Percentiles rank a stretch among this genome's conserved stretches.
Evolutionary conservation across 1,139 yeast genomes (phyloP).

Genomic region (Geotrichum klebahnii): DNA sequence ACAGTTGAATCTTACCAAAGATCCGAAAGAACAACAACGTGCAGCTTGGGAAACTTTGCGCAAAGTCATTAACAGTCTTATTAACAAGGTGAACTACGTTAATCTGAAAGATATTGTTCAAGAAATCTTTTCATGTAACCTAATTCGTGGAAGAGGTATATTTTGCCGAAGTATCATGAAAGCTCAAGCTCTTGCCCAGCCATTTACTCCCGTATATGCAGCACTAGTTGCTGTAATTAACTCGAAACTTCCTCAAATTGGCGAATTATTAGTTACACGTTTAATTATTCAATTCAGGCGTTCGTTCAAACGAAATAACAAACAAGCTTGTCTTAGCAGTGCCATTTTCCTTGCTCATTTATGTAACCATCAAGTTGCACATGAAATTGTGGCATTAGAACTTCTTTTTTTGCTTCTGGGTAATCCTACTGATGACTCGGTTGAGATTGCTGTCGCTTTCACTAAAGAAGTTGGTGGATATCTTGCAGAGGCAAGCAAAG

Average conservation of each 20-base stretch:
- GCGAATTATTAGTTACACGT: constrained; percentile 54
- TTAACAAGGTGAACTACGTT: constrained; percentile 46
- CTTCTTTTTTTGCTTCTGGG: constrained; percentile 56
- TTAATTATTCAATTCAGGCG: constrained; percentile 58
- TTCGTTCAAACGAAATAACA: constrained; percentile 50
- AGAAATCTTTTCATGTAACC: constrained; percentile 52
- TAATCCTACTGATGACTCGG: constrained; percentile 51
- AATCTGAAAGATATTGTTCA: constrained; percentile 50
- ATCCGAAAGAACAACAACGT: constrained; percentile 46
- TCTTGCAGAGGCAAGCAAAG: constrained; percentile 43
- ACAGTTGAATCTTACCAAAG: constrained; percentile 35
- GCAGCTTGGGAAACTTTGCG: constrained; percentile 54
- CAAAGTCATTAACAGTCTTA: constrained; percentile 46
- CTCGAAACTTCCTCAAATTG: constrained; percentile 66
- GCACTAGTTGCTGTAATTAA: constrained; percentile 59
- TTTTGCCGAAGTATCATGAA: constrained; percentile 56
- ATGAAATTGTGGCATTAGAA: constrained; percentile 62
- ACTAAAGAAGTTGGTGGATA: constrained; percentile 46
- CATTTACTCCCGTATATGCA: constrained; percentile 52
- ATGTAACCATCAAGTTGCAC: constrained; percentile 60
- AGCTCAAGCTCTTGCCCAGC: constrained; percentile 46
- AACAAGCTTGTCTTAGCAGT: constrained; percentile 44
- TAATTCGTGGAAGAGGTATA: constrained; percentile 59
- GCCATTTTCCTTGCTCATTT: constrained; percentile 57
- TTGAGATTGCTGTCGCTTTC: constrained; percentile 48